Base-by-base conservation (phyloP, 2,329 filamentous ascomycete species). In the Tolypocladium inflatum region DNA sequence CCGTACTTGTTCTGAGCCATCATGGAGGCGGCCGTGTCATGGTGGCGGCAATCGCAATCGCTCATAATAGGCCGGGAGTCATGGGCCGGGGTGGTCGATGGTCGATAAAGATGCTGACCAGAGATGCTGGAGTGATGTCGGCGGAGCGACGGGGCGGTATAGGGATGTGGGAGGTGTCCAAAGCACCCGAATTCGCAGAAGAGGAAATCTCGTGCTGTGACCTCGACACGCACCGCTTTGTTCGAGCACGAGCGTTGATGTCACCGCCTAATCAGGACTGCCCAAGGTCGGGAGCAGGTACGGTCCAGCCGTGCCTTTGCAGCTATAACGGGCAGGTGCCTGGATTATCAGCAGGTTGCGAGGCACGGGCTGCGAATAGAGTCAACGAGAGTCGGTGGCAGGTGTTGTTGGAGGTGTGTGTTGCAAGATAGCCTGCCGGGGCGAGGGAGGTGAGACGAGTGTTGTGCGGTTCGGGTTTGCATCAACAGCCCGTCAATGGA, bases 1-100 rank as follows among this genome's bases (percentile, higher is more conserved):
- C 72, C 70, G 58, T 76, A 72, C 61, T 77, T 68, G 71, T 81
- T 68, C 70, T 77, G 71, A 65, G 76, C 67, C 62, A 81, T 68
- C 66, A 82, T 81, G 15, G 80, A 59, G 55, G 64, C 58, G 63
- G 66, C 59, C 58, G 63, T 61, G 63, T 66, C 66, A 65, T 68
- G 57, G 59, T 61, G 63, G 56, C 61, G 58, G 64, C 57, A 51
- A 52, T 33, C 23, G 42, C 48, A 55, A 51, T 50, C 57, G 63
- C 63, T 71, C 72, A 73, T 74, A 55, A 64, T 70, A 59, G 61
- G 58, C 57, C 54, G 41, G 55, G 51, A 61, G 35, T 62, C 69
- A 71, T 67, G 59, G 56, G 63, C 21, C 19, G 39, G 30, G n/a
- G 13, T 19, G 26, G 42, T 43, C 50, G 52, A 21, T 10, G 51